Evolutionary conservation across 2,329 filamentous ascomycete species (phyloP).

Genomic region (Conoideocrella luteorostrata): DNA sequence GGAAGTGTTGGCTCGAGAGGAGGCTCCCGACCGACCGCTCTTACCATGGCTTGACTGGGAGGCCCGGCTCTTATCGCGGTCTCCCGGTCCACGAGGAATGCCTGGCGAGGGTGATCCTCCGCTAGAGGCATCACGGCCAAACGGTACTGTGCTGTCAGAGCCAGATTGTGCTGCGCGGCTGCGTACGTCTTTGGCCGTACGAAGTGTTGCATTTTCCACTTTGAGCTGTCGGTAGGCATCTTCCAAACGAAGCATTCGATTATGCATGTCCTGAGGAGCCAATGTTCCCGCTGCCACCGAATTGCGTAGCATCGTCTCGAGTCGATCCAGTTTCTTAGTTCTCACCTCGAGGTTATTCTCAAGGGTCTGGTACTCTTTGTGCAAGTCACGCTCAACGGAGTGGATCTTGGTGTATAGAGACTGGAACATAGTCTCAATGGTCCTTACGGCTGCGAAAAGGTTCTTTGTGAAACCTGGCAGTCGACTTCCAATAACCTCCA

Average conservation of each 20-base stretch:
- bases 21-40: slow-evolving; percentile 22
- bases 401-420: slow-evolving; percentile 77
- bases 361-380: slow-evolving; percentile 81
- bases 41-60: slow-evolving; percentile 23
- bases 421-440: slow-evolving; percentile 71
- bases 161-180: slow-evolving; percentile 39
- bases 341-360: slow-evolving; percentile 75
- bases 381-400: slow-evolving; percentile 80
- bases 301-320: slow-evolving; percentile 73
- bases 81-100: slow-evolving; percentile 44
- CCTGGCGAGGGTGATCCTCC: slow-evolving; percentile 46
- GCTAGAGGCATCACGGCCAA: slow-evolving; percentile 20
- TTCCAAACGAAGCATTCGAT: slow-evolving; percentile 47
- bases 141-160: slow-evolving; percentile 24
- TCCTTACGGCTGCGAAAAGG: slow-evolving; percentile 77
- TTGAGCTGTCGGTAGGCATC: slow-evolving; percentile 58
- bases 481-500: slow-evolving; percentile 81
- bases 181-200: slow-evolving; percentile 54
- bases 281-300: slow-evolving; percentile 46
- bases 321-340: slow-evolving; percentile 76
- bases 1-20: slow-evolving; percentile 24
- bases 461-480: slow-evolving; percentile 87
- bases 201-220: slow-evolving; percentile 63
- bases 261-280: slow-evolving; percentile 36
- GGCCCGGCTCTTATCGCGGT: slow-evolving; percentile 38